Conservation (phyloP, 2,329 filamentous ascomycete genomes). For the Claviceps humidiphila region DNA sequence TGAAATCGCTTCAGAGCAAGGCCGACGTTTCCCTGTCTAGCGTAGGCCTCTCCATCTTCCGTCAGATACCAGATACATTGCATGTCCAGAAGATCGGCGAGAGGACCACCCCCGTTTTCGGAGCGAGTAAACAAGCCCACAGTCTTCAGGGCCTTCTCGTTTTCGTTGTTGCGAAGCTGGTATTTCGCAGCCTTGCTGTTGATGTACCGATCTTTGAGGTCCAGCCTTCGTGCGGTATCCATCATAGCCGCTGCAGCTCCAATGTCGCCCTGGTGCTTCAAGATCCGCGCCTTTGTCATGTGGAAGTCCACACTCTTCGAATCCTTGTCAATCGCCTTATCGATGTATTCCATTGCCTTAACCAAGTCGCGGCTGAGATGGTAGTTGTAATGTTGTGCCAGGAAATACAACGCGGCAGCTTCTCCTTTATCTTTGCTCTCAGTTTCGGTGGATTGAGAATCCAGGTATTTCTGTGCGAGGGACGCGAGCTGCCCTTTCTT, state of each 20-base stretch:
- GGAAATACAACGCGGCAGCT: constrained; percentile 76
- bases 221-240: constrained; percentile 73
- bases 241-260: constrained; percentile 73
- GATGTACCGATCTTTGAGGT: constrained; percentile 89
- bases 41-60: constrained; percentile 84
- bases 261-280: constrained; percentile 75
- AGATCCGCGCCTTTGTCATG: constrained; percentile 90
- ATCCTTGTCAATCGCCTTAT: constrained; percentile 68
- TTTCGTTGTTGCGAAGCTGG: constrained; percentile 83
- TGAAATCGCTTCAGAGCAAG: constrained; percentile 89
- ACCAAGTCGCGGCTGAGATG: constrained; percentile 68
- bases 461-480: constrained; percentile 66
- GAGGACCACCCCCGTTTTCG: constrained; percentile 73
- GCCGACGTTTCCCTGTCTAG: constrained; percentile 67
- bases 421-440: constrained; percentile 46
- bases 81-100: constrained; percentile 92
- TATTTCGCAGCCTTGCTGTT: constrained; percentile 98
- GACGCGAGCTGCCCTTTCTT: constrained; percentile 69
- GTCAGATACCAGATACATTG: constrained; percentile 96
- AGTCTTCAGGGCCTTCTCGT: constrained; percentile 71
- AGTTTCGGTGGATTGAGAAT: constrained; percentile 39
- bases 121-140: constrained; percentile 91
- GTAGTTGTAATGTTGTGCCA: constrained; percentile 96
- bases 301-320: constrained; percentile 79
- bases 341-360: constrained; percentile 71